These are phyloP conservation scores for Euphorbia neoarborescens DNA, from an alignment of 441 rosid genomes.

Conservation along the genomic window DNA sequence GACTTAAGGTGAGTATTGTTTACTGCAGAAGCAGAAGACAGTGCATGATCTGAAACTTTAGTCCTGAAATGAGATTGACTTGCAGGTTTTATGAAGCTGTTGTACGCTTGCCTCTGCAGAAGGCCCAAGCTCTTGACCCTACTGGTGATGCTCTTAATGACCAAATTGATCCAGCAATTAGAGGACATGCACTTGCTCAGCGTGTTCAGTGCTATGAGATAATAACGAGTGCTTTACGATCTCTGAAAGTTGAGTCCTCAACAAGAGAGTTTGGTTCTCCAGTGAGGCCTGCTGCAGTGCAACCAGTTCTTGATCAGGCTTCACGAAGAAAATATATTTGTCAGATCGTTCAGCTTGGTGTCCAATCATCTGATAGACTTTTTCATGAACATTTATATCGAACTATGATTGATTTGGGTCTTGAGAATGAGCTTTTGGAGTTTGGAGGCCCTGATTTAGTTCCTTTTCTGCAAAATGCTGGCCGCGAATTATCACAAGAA, in stretches of 20 bases:
- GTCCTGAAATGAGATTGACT: constrained; percentile 16
- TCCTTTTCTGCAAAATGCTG: constrained; percentile 82
- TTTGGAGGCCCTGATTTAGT: constrained; percentile 96
- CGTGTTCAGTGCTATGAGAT: constrained; percentile 90
- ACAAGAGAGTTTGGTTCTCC: constrained; percentile 53
- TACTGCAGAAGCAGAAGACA: constrained; percentile 17
- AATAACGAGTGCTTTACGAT: constrained; percentile 60
- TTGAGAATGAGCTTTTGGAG: constrained; percentile 87
- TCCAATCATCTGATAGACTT: constrained; percentile 78
- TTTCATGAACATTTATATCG: constrained; percentile 75
- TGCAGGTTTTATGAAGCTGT: constrained; percentile 98
- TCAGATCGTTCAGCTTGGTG: constrained; percentile 93
- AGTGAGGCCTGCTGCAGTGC: constrained; percentile 35
- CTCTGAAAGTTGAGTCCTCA: constrained; percentile 50
- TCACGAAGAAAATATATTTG: constrained; percentile 65
- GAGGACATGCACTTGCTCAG: constrained; percentile 67
- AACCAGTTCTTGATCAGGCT: constrained; percentile 56
- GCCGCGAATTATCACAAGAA: constrained; percentile 57
- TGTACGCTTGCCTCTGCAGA: constrained; percentile 81
- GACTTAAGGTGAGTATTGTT: constrained; percentile 58
- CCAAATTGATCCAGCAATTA: constrained; percentile 65
- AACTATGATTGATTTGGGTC: constrained; percentile 79
- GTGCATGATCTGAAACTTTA: constrained; percentile 15
- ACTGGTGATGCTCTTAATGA: constrained; percentile 87
- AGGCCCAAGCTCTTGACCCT: constrained; percentile 86